A percentile compares a stretch with the other conserved stretches of the same genome.
Conservation (phyloP, 2,329 filamentous ascomycete species). For the Arachnopeziza araneosa region DNA sequence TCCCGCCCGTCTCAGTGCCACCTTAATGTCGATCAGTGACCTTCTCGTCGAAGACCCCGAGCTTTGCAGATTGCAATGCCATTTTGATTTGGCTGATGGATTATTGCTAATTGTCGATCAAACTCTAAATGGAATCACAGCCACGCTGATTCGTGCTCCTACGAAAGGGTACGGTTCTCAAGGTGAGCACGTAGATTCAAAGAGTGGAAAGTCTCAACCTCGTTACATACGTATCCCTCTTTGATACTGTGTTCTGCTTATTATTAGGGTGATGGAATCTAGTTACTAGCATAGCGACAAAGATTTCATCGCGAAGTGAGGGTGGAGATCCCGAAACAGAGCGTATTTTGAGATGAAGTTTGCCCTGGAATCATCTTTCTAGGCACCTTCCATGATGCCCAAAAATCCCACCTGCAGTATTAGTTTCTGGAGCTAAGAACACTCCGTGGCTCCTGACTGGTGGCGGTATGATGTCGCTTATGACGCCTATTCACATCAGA, state of each 20-base stretch:
- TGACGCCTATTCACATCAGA: conserved; percentile 14
- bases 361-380: neutral
- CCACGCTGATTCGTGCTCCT: no score
- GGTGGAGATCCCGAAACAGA: no score
- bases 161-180: no score
- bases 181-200: no score
- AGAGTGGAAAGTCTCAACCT: no score
- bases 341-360: neutral
- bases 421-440: neutral
- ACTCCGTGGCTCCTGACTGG: neutral
- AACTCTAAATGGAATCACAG: neutral
- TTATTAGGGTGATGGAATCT: no score
- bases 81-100: neutral
- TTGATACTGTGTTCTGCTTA: no score
- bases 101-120: neutral
- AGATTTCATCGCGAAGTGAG: no score
- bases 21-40: neutral
- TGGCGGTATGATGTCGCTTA: conserved; percentile 10
- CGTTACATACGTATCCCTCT: no score
- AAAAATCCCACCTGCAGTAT: neutral
- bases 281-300: no score
- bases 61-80: neutral
- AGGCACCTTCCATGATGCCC: neutral
- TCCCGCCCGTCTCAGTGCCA: neutral
- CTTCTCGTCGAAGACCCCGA: neutral